Percentiles rank a stretch among this genome's conserved stretches.
phyloP scores from a whole-genome alignment of 2,329 filamentous ascomycete genomes.

The Fusarium sambucinum region DNA sequence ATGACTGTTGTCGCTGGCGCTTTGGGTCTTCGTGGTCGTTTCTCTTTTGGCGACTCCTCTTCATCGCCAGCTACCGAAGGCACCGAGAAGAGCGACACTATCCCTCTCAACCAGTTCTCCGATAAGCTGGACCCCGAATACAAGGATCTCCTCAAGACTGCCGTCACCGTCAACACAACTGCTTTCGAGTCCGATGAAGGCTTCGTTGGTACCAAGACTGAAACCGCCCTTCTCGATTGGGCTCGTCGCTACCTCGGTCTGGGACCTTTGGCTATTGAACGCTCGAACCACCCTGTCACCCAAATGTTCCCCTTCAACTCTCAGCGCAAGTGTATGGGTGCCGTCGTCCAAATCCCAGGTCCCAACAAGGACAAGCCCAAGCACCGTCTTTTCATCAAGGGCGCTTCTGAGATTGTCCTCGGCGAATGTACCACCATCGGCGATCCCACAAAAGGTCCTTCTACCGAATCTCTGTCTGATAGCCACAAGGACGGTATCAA shows the following conservation, averaged over 20 bases:
- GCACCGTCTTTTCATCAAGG: slow-evolving; percentile 67
- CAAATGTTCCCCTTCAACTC: slow-evolving; percentile 68
- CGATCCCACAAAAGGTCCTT: slow-evolving; percentile 60
- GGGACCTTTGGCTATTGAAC: slow-evolving; percentile 58
- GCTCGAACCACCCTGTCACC: slow-evolving; percentile 59
- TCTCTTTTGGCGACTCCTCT: slow-evolving; percentile 59
- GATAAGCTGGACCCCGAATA: slow-evolving; percentile 31
- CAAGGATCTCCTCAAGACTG: slow-evolving; percentile 35
- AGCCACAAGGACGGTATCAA: slow-evolving; percentile 66
- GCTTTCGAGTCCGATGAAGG: slow-evolving; percentile 65
- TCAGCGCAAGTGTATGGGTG: slow-evolving; percentile 67
- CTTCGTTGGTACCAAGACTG: slow-evolving; percentile 68
- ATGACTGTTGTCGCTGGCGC: slow-evolving; percentile 81
- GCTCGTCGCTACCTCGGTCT: slow-evolving; percentile 63
- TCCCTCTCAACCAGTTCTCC: slow-evolving; percentile 23
- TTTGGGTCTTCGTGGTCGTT: slow-evolving; percentile 26
- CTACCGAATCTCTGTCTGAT: slow-evolving; percentile 30
- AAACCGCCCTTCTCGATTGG: slow-evolving; percentile 65
- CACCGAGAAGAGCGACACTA: slow-evolving; percentile 8
- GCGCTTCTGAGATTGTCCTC: slow-evolving; percentile 68
- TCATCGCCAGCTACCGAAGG: slow-evolving; percentile 8
- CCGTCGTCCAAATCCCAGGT: slow-evolving; percentile 61
- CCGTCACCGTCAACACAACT: slow-evolving; percentile 67
- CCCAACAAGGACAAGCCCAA: slow-evolving; percentile 44
- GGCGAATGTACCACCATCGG: slow-evolving; percentile 61